Conservation (phyloP, 2,329 filamentous ascomycete species). For the Pseudogymnoascus verrucosus region DNA sequence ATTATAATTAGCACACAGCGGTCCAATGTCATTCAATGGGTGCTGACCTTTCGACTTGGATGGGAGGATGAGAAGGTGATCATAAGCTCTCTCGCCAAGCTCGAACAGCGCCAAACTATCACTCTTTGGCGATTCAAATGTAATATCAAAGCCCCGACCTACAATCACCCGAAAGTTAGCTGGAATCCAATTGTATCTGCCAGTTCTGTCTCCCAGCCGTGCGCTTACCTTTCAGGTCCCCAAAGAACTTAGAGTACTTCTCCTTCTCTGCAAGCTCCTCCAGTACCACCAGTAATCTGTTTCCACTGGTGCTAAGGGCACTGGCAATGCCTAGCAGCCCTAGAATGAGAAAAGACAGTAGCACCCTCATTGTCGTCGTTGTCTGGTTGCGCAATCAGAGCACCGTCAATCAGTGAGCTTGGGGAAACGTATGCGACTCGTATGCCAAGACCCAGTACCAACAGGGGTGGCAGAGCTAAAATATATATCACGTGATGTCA, state of each 20-base stretch:
- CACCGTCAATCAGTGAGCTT: constrained; percentile 21
- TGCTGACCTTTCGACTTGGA: constrained; percentile 77
- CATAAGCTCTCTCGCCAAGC: constrained; percentile 80
- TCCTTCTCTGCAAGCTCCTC: constrained; percentile 76
- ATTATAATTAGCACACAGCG: constrained; percentile 5
- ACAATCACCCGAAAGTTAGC: constrained; percentile 9
- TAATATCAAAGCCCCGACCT: constrained; percentile 78
- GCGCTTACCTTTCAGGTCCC: constrained; percentile 58
- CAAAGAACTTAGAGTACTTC: constrained; percentile 74
- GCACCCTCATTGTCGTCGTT: constrained; percentile 59
- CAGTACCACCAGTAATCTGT: constrained; percentile 74
- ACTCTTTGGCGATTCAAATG: constrained; percentile 77
- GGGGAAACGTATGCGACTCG: constrained; percentile 27
- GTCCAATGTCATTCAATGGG: constrained; percentile 2
- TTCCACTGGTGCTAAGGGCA: constrained; percentile 71
- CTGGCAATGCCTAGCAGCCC: constrained; percentile 58
- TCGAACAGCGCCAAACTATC: constrained; percentile 70
- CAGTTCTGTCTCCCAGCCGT: neutral
- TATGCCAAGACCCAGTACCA: constrained; percentile 23
- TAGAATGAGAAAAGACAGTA: constrained; percentile 62
- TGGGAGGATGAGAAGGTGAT: constrained; percentile 84
- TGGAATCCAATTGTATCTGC: neutral
- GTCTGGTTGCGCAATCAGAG: constrained; percentile 16
- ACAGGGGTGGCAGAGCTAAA: constrained; percentile 12
- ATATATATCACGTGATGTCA: neutral